phyloP scores from a whole-genome alignment of 139 green algal species.

The Nannochloris sp. region DNA sequence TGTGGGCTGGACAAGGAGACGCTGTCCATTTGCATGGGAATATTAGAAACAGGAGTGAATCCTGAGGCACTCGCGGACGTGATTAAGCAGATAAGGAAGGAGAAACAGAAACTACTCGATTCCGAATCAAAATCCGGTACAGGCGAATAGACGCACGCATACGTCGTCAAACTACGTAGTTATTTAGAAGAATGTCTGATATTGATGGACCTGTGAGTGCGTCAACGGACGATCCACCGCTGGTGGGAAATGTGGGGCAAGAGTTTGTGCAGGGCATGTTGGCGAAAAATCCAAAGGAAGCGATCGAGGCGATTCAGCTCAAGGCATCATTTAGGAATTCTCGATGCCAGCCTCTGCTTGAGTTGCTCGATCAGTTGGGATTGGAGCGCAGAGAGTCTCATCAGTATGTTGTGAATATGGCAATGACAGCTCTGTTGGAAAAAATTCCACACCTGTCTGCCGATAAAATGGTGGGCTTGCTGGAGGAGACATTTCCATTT shows the following conservation, averaged over 20 bases:
- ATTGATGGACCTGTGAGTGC: neutral
- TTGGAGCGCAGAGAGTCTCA: conserved; percentile 45
- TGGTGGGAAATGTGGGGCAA: conserved; percentile 17
- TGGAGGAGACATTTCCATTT: conserved; percentile 31
- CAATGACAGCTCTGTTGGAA: conserved; percentile 42
- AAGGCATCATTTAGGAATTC: conserved; percentile 35
- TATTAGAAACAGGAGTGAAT: conserved; percentile 68
- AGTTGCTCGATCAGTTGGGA: conserved; percentile 63
- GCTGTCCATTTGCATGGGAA: conserved; percentile 54
- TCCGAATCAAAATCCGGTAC: too few species aligned
- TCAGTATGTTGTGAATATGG: conserved; percentile 40
- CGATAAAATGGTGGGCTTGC: conserved; percentile 28
- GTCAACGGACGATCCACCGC: conserved; percentile 8
- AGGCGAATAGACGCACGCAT: too few species aligned
- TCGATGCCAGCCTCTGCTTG: conserved; percentile 55
- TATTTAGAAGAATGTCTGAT: too few species aligned
- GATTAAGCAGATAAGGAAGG: conserved; percentile 51
- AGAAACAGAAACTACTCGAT: conserved; percentile 8
- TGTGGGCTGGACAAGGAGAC: conserved; percentile 59
- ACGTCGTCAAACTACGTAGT: too few species aligned
- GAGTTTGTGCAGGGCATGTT: conserved; percentile 37
- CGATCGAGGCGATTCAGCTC: conserved; percentile 38
- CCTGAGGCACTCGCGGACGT: conserved; percentile 67
- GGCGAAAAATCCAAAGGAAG: conserved; percentile 28
- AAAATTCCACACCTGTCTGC: conserved; percentile 17